Base-by-base conservation (phyloP, 805 yeast genomes). In the Pichia thaimueangensis region DNA sequence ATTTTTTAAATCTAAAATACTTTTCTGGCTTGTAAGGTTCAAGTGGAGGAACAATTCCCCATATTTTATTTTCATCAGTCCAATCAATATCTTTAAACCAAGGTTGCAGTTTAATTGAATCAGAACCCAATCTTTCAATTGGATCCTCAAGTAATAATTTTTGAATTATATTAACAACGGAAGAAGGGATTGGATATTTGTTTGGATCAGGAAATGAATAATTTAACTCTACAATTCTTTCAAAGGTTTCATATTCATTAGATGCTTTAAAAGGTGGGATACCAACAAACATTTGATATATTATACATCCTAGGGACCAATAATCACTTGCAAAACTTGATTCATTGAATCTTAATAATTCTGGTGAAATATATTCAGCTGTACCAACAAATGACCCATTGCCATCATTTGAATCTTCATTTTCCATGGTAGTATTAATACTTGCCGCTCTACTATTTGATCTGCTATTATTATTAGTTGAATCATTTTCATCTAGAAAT, bases 281-380 rank as follows among this genome's bases (percentile, higher is more conserved):
- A 0, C 96, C 96, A 35, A 82, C 79, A 40, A 86, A 73, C 56
- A 89, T 73, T 61, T 88, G 97, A 59, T 72, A 88, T 30, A 89
- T 62, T 29, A 88, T 84, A 62, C 97, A 88, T 1, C 96, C 97
- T 43, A 87, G 61, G 1, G 97, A 96, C 97, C 97, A 88, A n/a
- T 86, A 63, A 59, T 88, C 97, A 25, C 91, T 73, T 48, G 82
- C 82, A 56, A 78, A 84, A 16, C 95, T 93, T 57, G 95, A 86
- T 29, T 74, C 69, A 59, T 91, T 93, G 53, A 76, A 71, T 37
- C 80, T 74, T 37, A 93, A 67, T 31, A 93, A 66, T 60, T 93
- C 98, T 0, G 97, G 98, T 0, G 95, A 82, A 3, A 93, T 96
- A 57, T 89, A 89, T 58, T 89, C 97, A 0, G 97, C 97, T 1